phyloP scores from a whole-genome alignment of 1,139 yeast species.

The Scheffersomyces titani region DNA sequence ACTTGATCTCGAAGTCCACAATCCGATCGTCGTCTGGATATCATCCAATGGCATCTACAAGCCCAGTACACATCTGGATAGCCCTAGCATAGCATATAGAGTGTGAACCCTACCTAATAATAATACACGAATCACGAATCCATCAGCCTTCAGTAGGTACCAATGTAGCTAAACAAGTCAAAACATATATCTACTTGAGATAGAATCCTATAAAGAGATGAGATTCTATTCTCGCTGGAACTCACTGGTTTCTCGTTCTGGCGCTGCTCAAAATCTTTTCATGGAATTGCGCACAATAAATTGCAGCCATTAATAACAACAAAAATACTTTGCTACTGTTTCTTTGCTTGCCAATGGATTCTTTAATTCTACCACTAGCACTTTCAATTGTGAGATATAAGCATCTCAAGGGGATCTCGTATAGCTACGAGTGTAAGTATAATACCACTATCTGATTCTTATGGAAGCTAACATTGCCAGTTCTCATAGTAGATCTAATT shows the following conservation, averaged over 20 bases:
- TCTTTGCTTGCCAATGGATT: neutral
- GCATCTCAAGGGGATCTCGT: neutral
- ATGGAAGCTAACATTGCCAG: neutral
- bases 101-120: too few species aligned
- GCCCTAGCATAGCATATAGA: neutral
- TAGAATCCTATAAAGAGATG: neutral
- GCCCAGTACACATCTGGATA: neutral
- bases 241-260: neutral
- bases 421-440: neutral
- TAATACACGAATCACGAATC: neutral
- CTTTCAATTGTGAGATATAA: slow-evolving; percentile 1
- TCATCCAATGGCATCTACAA: neutral
- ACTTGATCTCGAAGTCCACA: neutral
- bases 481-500: neutral
- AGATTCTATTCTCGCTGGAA: neutral
- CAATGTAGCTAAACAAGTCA: neutral
- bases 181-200: neutral
- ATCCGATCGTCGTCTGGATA: neutral
- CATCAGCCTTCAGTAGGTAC: too few species aligned
- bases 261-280: neutral
- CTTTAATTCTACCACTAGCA: slow-evolving; percentile 1
- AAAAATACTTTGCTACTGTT: neutral
- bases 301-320: neutral
- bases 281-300: neutral
- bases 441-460: neutral